These are phyloP conservation scores for Salix suchowensis DNA, from an alignment of 345 rosid species.

Conservation along the genomic window DNA sequence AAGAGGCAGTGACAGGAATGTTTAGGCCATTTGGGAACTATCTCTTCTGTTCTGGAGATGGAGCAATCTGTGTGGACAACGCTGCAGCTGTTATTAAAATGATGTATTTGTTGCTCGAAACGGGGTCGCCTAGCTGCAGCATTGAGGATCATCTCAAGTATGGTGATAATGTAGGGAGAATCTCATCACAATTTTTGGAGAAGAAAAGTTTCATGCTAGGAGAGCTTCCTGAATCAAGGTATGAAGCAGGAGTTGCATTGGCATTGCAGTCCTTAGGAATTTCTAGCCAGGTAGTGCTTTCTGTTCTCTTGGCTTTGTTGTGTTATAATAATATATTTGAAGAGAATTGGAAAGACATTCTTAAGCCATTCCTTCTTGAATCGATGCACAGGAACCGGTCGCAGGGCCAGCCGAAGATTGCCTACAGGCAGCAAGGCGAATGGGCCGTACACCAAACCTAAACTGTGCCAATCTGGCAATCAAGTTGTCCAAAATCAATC, in stretches of 20 bases:
- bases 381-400: conserved; percentile 25
- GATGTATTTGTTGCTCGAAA: conserved; percentile 46
- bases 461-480: conserved; percentile 47
- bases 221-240: conserved; percentile 48
- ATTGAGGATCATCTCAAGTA: conserved; percentile 61
- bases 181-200: conserved; percentile 37
- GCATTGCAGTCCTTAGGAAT: conserved; percentile 66
- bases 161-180: conserved; percentile 37
- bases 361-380: neutral
- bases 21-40: conserved; percentile 77
- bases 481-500: conserved; percentile 37
- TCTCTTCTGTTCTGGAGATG: conserved; percentile 59
- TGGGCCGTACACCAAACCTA: conserved; percentile 46
- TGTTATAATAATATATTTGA: neutral
- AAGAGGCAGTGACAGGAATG: neutral
- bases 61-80: conserved; percentile 74
- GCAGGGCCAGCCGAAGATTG: conserved; percentile 33
- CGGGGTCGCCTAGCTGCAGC: conserved; percentile 27
- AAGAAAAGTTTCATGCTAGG: conserved; percentile 33
- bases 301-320: neutral
- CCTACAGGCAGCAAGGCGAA: conserved; percentile 41
- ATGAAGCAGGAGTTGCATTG: conserved; percentile 54
- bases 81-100: conserved; percentile 42
- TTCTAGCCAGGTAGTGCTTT: conserved; percentile 27
- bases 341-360: neutral